Percentiles rank a stretch among this genome's conserved stretches.
Evolutionary conservation across 1,284 basidiomycete species (phyloP).

Genomic region (Ganoderma meredithae): DNA sequence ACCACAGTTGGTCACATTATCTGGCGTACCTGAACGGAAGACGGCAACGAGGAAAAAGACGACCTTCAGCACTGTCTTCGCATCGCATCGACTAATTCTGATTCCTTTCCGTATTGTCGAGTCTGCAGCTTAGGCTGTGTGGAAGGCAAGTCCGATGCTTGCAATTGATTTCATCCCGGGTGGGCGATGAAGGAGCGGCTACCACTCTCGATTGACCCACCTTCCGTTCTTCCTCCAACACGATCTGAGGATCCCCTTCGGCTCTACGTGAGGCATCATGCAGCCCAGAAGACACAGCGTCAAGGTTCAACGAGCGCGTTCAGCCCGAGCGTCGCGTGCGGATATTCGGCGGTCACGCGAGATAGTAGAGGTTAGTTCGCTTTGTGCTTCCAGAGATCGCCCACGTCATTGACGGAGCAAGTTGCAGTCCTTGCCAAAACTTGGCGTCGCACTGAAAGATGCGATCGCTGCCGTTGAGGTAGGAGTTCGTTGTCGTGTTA

Average conservation of each 20-base stretch:
- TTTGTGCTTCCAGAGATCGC: background rate
- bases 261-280: background rate
- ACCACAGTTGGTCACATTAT: conserved; percentile 1
- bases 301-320: conserved; percentile 4
- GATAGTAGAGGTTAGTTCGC: conserved; percentile 14
- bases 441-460: conserved; percentile 5
- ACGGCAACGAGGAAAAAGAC: background rate
- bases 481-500: background rate
- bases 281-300: conserved; percentile 11
- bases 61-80: background rate
- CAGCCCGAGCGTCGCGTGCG: conserved; percentile 4
- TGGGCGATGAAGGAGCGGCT: background rate
- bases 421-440: background rate
- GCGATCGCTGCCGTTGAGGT: background rate
- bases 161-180: background rate
- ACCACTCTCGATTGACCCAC: background rate
- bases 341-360: conserved; percentile 15
- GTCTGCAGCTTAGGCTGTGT: background rate
- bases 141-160: background rate
- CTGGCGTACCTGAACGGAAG: background rate
- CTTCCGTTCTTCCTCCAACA: background rate
- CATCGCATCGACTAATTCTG: background rate
- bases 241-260: too few species aligned
- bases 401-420: background rate
- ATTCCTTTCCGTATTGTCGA: background rate